These are phyloP conservation scores for Cryptococcus sp. DNA, from an alignment of 1,284 basidiomycete genomes.

Conservation along the genomic window DNA sequence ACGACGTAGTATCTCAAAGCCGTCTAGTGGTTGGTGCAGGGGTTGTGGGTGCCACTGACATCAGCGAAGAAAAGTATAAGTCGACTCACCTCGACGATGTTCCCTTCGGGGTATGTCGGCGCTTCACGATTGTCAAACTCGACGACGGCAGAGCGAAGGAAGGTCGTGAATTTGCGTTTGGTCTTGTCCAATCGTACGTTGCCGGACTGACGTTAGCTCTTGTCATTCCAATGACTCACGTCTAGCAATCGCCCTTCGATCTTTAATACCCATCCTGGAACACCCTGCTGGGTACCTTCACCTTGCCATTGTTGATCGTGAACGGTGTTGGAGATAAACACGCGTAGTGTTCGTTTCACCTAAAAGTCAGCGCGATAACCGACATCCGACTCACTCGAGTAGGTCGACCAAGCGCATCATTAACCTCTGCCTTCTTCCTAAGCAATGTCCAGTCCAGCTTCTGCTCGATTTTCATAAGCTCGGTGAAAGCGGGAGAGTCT, in stretches of 20 bases:
- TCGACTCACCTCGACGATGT: conserved; percentile 50
- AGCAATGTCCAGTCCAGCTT: conserved; percentile 94
- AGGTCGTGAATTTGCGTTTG: conserved; percentile 78
- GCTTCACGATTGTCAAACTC: conserved; percentile 82
- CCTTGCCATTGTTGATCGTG: conserved; percentile 75
- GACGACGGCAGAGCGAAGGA: conserved; percentile 80
- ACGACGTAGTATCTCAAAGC: conserved; percentile 81
- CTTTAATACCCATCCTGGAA: conserved; percentile 86
- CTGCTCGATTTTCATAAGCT: conserved; percentile 83
- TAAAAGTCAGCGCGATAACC: conserved; percentile 41
- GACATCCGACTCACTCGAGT: conserved; percentile 44
- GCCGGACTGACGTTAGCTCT: conserved; percentile 42
- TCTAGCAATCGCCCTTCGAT: conserved; percentile 83
- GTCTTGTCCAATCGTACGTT: conserved; percentile 70
- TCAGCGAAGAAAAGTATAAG: background rate
- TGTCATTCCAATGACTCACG: conserved; percentile 36
- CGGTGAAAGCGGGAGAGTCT: conserved; percentile 82
- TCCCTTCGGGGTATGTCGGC: conserved; percentile 70
- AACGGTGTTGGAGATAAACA: conserved; percentile 86
- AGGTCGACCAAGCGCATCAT: conserved; percentile 67
- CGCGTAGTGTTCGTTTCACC: conserved; percentile 80
- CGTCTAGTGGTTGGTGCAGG: conserved; percentile 70
- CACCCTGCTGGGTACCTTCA: conserved; percentile 59
- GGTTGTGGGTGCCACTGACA: conserved; percentile 60
- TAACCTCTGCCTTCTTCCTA: conserved; percentile 84